phyloP scores from a whole-genome alignment of 352 stramenopile genomes.

The Phytophthora sansomeana region DNA sequence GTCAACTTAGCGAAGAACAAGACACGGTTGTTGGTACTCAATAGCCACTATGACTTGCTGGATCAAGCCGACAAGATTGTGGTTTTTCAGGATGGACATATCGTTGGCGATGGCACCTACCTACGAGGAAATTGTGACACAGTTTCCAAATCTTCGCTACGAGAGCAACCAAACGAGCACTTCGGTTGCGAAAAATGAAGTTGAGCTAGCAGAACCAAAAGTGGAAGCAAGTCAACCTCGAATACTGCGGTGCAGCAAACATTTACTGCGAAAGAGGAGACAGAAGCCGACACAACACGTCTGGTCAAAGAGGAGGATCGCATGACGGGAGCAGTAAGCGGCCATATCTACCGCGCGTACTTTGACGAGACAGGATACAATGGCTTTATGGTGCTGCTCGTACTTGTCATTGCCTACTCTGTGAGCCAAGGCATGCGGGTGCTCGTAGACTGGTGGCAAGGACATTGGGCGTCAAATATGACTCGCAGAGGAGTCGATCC shows the following conservation, averaged over 20 bases:
- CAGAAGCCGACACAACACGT: neutral
- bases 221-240: neutral
- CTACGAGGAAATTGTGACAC: conserved; percentile 22
- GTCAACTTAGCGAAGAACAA: conserved; percentile 24
- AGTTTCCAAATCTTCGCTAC: conserved; percentile 28
- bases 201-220: neutral
- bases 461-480: conserved; percentile 42
- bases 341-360: conserved; percentile 37
- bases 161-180: conserved; percentile 7
- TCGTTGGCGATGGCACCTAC: conserved; percentile 32
- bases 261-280: neutral
- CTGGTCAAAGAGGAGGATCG: conserved; percentile 46
- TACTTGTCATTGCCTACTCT: conserved; percentile 12
- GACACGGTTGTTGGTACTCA: conserved; percentile 87
- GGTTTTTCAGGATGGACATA: conserved; percentile 36
- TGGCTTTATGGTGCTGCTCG: conserved; percentile 15
- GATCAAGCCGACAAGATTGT: conserved; percentile 38
- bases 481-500: conserved; percentile 19
- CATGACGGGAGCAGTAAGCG: conserved; percentile 19
- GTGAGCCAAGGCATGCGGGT: conserved; percentile 27
- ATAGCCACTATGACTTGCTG: conserved; percentile 45
- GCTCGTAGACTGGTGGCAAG: conserved; percentile 41
- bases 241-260: neutral
- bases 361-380: conserved; percentile 33
- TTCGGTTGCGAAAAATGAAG: neutral